Percentiles rank a stretch among this genome's conserved stretches.
phyloP scores from a whole-genome alignment of 352 stramenopile genomes.

The Peronospora belbahrii region DNA sequence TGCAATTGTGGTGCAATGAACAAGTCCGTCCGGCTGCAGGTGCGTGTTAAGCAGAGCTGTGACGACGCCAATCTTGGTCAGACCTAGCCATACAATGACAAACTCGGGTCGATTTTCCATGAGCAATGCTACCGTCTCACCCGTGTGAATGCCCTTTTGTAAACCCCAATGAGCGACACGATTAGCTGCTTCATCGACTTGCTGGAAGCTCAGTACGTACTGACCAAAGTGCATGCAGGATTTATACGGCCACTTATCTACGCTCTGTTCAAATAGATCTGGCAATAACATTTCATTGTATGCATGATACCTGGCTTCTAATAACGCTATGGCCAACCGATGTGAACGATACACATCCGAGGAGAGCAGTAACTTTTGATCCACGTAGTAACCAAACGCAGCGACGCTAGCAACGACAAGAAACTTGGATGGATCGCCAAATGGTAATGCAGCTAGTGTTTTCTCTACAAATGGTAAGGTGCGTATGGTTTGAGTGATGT shows the following conservation, averaged over 20 bases:
- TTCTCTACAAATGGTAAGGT: constrained; percentile 8
- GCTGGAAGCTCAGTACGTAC: constrained; percentile 38
- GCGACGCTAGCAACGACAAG: constrained; percentile 36
- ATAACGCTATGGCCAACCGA: constrained; percentile 31
- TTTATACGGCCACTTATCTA: constrained; percentile 48
- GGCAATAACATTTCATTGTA: constrained; percentile 32
- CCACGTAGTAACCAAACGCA: constrained; percentile 37
- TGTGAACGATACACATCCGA: constrained; percentile 44
- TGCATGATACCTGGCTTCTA: constrained; percentile 33
- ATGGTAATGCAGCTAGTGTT: constrained; percentile 18
- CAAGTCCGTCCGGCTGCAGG: constrained; percentile 49
- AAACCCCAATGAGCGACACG: constrained; percentile 70
- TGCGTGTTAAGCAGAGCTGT: constrained; percentile 83
- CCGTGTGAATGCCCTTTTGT: constrained; percentile 31
- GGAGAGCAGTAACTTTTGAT: constrained; percentile 52
- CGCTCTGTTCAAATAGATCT: constrained; percentile 58
- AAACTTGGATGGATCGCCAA: constrained; percentile 32
- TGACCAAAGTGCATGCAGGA: constrained; percentile 51
- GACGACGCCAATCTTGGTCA: constrained; percentile 79
- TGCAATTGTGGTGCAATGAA: constrained; percentile 70
- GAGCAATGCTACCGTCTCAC: constrained; percentile 70
- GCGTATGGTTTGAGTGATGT: constrained; percentile 6
- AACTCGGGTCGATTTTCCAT: constrained; percentile 87
- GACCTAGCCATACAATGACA: constrained; percentile 70
- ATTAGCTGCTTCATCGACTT: constrained; percentile 65